Percentiles rank a stretch among this genome's conserved stretches.
Evolutionary conservation across 352 stramenopile species (phyloP).

Genomic region (Phytopythium oedochilum): DNA sequence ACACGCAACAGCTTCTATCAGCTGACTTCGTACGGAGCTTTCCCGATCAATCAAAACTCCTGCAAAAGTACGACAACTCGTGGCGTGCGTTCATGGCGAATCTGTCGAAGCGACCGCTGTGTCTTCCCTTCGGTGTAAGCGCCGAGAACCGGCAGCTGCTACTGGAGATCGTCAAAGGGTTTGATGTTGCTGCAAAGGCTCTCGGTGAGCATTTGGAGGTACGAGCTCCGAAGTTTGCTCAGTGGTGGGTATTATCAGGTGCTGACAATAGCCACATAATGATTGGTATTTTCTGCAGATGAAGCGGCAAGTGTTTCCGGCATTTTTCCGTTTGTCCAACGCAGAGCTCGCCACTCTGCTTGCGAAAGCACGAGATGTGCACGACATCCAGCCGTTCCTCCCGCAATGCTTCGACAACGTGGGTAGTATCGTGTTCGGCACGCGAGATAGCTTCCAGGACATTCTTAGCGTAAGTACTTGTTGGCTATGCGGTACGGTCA

Average conservation of each 20-base stretch:
- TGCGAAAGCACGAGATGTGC: slow-evolving; percentile 37
- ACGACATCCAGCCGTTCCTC: slow-evolving; percentile 48
- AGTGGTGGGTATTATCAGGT: background rate
- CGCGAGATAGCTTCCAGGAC: slow-evolving; percentile 56
- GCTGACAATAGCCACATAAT: too few relatives aligned
- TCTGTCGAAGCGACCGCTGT: slow-evolving; percentile 43
- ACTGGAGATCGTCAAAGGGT: slow-evolving; percentile 37
- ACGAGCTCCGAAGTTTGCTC: background rate
- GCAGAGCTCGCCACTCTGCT: slow-evolving; percentile 48
- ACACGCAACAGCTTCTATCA: slow-evolving; percentile 55
- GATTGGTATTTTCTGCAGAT: slow-evolving; percentile 11
- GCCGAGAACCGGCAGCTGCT: slow-evolving; percentile 37
- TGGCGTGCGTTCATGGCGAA: slow-evolving; percentile 49
- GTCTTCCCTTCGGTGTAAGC: slow-evolving; percentile 50
- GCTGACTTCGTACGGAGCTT: slow-evolving; percentile 57
- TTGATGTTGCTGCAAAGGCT: slow-evolving; percentile 40
- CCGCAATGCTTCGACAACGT: slow-evolving; percentile 76
- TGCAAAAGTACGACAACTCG: slow-evolving; percentile 44
- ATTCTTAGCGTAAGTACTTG: slow-evolving; percentile 27
- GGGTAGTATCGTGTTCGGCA: slow-evolving; percentile 44
- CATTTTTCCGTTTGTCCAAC: slow-evolving; percentile 63
- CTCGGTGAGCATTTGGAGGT: slow-evolving; percentile 58
- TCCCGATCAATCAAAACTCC: slow-evolving; percentile 45
- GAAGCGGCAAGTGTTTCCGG: slow-evolving; percentile 55
- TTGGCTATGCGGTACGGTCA: too few relatives aligned